Percentiles rank a stretch among this genome's conserved stretches.
phyloP scores from a whole-genome alignment of 495 filamentous ascomycete species.

The Penicillium argentinense region DNA sequence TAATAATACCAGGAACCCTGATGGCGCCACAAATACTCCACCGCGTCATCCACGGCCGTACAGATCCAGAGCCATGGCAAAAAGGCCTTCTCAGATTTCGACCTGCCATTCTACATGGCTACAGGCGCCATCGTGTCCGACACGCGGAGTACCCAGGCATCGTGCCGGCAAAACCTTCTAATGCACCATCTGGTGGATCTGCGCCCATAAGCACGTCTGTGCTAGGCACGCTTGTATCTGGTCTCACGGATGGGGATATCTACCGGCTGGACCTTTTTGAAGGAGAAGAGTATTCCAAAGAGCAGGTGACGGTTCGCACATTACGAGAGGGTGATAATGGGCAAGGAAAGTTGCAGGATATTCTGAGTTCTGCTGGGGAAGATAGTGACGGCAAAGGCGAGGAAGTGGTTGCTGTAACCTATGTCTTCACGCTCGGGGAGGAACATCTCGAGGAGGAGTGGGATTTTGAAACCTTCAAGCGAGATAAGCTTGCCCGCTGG shows the following conservation, averaged over 20 bases:
- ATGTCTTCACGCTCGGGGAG: slow-evolving; percentile 62
- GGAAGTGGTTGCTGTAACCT: slow-evolving; percentile 68
- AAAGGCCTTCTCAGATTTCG: slow-evolving; percentile 59
- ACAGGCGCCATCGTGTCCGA: slow-evolving; percentile 66
- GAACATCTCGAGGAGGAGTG: slow-evolving; percentile 69
- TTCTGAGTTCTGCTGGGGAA: slow-evolving; percentile 33
- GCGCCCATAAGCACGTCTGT: slow-evolving; percentile 46
- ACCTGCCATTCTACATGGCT: slow-evolving; percentile 73
- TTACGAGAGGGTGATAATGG: slow-evolving; percentile 28
- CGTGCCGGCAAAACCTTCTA: slow-evolving; percentile 34
- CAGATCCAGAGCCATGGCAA: slow-evolving; percentile 48
- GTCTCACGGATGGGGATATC: slow-evolving; percentile 75
- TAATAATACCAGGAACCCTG: slow-evolving; percentile 41
- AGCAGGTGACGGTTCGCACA: slow-evolving; percentile 57
- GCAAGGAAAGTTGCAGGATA: slow-evolving; percentile 24
- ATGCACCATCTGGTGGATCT: background rate
- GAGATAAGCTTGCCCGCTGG: slow-evolving; percentile 64
- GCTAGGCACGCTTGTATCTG: slow-evolving; percentile 75
- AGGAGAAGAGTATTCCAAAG: slow-evolving; percentile 68
- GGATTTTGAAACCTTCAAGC: slow-evolving; percentile 75
- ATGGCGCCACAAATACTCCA: slow-evolving; percentile 83
- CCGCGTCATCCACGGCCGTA: slow-evolving; percentile 72
- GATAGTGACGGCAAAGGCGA: slow-evolving; percentile 39
- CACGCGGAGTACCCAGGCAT: slow-evolving; percentile 86
- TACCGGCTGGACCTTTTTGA: slow-evolving; percentile 81